Percentiles rank a stretch among this genome's conserved stretches.
phyloP scores from a whole-genome alignment of 2,329 filamentous ascomycete species.

The Trichoderma koningiopsis region DNA sequence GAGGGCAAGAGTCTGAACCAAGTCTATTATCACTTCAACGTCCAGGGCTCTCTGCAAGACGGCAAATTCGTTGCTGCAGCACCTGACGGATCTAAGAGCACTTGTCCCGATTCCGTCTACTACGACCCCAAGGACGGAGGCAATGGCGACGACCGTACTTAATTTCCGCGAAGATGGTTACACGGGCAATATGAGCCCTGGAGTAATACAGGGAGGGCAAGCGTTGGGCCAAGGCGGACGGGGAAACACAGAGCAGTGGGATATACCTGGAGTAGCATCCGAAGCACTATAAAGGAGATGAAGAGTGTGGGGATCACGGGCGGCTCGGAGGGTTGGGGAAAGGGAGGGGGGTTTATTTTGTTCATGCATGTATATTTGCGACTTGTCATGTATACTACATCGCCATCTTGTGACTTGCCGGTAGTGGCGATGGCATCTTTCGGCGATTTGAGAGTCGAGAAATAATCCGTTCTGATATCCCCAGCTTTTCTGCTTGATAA shows the following conservation, averaged over 20 bases:
- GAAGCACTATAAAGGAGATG: neutral
- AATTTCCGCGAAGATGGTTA: neutral
- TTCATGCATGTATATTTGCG: slow-evolving; percentile 20
- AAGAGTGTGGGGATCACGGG: slow-evolving; percentile 15
- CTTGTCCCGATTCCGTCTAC: slow-evolving; percentile 66
- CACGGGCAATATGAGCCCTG: neutral
- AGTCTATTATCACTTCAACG: slow-evolving; percentile 67
- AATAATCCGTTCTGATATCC: neutral
- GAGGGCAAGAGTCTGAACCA: slow-evolving; percentile 50
- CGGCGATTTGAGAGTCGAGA: neutral
- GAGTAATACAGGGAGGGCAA: neutral
- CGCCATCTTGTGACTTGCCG: slow-evolving; percentile 9
- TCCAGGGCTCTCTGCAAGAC: slow-evolving; percentile 57
- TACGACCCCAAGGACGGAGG: slow-evolving; percentile 48
- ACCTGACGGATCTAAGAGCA: slow-evolving; percentile 59
- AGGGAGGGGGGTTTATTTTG: neutral
- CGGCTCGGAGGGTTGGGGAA: slow-evolving; percentile 7
- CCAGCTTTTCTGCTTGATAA: neutral
- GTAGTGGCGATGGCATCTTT: neutral
- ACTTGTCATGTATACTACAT: slow-evolving; percentile 18
- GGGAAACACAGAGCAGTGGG: slow-evolving; percentile 16
- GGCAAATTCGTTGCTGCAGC: slow-evolving; percentile 61
- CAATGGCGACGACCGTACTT: neutral
- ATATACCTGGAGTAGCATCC: neutral
- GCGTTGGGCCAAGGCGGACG: slow-evolving; percentile 7